These are phyloP conservation scores for Cyclotella atomus DNA, from an alignment of 108 stramenopile species.

Conservation along the genomic window DNA sequence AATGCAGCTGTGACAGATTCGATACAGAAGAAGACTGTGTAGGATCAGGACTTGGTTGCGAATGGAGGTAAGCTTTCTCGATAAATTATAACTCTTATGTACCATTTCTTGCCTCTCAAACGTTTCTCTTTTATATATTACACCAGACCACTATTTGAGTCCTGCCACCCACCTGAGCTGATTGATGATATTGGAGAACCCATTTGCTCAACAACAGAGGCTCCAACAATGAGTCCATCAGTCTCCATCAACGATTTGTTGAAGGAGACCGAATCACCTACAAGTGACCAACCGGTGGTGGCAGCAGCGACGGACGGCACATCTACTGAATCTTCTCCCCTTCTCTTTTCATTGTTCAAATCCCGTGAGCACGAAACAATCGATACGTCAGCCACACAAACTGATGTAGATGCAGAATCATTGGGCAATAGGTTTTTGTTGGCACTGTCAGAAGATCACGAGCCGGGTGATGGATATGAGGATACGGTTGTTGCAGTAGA, in stretches of 20 bases:
- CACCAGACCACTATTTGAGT: slow-evolving; percentile 33
- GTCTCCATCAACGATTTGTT: slow-evolving; percentile 17
- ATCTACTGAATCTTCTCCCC: background rate
- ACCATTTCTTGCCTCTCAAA: background rate
- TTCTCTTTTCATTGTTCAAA: slow-evolving; percentile 29
- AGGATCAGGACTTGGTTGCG: slow-evolving; percentile 37
- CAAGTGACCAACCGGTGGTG: background rate
- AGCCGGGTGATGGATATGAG: background rate
- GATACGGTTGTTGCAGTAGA: no score
- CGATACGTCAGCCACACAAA: background rate
- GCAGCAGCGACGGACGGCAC: background rate
- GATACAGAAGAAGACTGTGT: slow-evolving; percentile 41
- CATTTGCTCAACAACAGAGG: slow-evolving; percentile 42
- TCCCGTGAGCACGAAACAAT: slow-evolving; percentile 17
- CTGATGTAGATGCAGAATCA: background rate
- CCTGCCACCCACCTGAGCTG: slow-evolving; percentile 52
- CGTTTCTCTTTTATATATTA: background rate
- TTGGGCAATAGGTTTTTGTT: slow-evolving; percentile 14
- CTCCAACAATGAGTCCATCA: slow-evolving; percentile 51
- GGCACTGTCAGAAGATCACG: slow-evolving; percentile 10
- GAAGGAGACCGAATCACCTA: slow-evolving; percentile 43
- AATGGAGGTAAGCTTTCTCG: slow-evolving; percentile 35
- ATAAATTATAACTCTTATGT: background rate
- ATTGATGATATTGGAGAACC: slow-evolving; percentile 51
- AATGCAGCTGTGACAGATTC: slow-evolving; percentile 44